These are phyloP conservation scores for Phylloporus scabripes DNA, from an alignment of 768 basidiomycete species.

Conservation along the genomic window DNA sequence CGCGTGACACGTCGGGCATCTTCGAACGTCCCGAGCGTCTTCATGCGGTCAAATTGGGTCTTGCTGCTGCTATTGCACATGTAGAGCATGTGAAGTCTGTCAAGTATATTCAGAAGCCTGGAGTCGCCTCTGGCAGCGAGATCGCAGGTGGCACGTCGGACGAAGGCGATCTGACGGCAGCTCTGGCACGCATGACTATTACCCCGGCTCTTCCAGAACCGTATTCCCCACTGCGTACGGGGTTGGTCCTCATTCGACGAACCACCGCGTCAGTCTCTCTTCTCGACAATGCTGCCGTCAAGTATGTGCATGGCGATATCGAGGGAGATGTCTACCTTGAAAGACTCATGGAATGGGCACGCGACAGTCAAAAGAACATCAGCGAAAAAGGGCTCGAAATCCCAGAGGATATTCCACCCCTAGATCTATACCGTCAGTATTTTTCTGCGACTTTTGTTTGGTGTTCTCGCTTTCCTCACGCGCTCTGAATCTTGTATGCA, in stretches of 20 bases:
- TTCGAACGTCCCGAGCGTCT: slow-evolving; percentile 92
- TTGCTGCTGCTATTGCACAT: slow-evolving; percentile 73
- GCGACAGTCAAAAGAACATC: slow-evolving; percentile 59
- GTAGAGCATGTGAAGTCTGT: slow-evolving; percentile 37
- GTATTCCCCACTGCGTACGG: slow-evolving; percentile 14
- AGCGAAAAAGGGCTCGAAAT: slow-evolving; percentile 64
- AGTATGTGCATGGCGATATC: slow-evolving; percentile 69
- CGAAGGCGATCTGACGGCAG: slow-evolving; percentile 43
- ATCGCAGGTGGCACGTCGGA: slow-evolving; percentile 24
- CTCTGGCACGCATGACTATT: slow-evolving; percentile 43
- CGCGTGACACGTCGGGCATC: slow-evolving; percentile 64
- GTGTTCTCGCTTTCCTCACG: neutral
- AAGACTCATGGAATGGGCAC: slow-evolving; percentile 54
- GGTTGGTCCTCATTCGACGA: slow-evolving; percentile 43
- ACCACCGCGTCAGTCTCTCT: slow-evolving; percentile 53
- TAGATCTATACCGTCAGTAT: slow-evolving; percentile 75
- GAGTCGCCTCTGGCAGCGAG: neutral
- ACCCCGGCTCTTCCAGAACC: slow-evolving; percentile 1
- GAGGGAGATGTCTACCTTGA: slow-evolving; percentile 63
- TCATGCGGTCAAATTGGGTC: slow-evolving; percentile 75
- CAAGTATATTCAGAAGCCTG: neutral
- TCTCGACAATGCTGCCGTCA: slow-evolving; percentile 56
- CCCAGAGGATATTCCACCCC: slow-evolving; percentile 62
- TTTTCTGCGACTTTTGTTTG: neutral
- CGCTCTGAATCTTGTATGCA: neutral